These are phyloP conservation scores for Pelagomonas calceolata DNA, from an alignment of 108 stramenopile species.

Conservation along the genomic window DNA sequence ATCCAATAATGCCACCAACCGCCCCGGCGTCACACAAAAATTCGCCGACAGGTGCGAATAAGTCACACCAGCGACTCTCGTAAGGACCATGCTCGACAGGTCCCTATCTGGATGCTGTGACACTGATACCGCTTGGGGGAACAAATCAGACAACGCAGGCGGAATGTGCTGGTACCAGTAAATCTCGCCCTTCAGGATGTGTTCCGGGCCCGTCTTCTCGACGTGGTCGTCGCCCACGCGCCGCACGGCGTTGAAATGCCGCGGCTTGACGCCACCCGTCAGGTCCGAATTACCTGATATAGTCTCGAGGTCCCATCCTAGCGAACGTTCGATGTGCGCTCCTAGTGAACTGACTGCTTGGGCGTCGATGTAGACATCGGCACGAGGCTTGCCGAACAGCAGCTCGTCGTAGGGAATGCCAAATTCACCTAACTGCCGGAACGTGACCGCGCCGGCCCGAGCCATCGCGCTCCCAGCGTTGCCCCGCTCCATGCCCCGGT, in stretches of 20 bases:
- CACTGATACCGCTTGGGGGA: constrained; percentile 6
- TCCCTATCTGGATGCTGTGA: constrained; percentile 6
- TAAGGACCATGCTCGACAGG: constrained; percentile 16
- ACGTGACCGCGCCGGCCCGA: not conserved
- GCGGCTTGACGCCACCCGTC: not conserved
- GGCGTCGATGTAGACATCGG: constrained; percentile 1
- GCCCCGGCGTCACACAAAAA: constrained; percentile 13
- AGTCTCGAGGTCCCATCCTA: constrained; percentile 9
- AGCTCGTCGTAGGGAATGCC: constrained; percentile 15
- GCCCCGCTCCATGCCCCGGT: not conserved
- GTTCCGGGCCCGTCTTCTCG: constrained; percentile 13
- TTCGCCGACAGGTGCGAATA: constrained; percentile 21
- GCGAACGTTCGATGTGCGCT: no score
- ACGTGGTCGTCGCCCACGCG: constrained; percentile 16
- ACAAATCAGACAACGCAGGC: constrained; percentile 4
- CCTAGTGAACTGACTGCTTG: not conserved
- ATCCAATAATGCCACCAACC: constrained; percentile 8
- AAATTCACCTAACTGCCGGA: constrained; percentile 1
- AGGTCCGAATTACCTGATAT: constrained; percentile 6
- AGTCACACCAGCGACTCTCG: constrained; percentile 18
- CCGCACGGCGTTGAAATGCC: constrained; percentile 7
- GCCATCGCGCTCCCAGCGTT: not conserved
- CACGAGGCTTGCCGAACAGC: constrained; percentile 12
- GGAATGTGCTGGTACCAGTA: constrained; percentile 21
- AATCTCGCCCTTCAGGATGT: constrained; percentile 11